Base-by-base conservation (phyloP, 768 basidiomycete species). In the Dendrothele bispora region DNA sequence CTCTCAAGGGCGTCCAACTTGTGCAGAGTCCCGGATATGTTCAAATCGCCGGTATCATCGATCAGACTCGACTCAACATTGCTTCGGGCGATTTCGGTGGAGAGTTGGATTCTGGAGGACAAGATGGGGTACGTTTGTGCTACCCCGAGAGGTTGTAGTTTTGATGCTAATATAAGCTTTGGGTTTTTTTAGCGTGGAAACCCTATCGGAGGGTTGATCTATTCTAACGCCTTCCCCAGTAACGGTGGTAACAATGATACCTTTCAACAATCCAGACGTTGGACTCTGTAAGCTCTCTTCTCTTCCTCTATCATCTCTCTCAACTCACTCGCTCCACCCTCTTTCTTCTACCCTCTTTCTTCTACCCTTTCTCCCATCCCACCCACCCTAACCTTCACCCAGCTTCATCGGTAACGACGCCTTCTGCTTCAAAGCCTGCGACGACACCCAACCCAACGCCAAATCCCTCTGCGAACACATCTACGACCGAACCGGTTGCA, bases 91-190 rank as follows among this genome's bases (percentile, higher is more conserved):
- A 88, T 56, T 73, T 52, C 26, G 87, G 88, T 55, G 87, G 87
- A 35, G 87, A 88, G 62, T 73, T 86, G 34, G 83, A 88, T 60
- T 77, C 83, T 18, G 80, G 83, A 52, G 86, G 84, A 41, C 79
- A 80, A 44, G 80, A 83, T 56, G 55, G 66, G 44, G n/a, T n/a
- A n/a, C n/a, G n/a, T n/a, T n/a, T n/a, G n/a, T n/a, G n/a, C n/a
- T n/a, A n/a, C n/a, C n/a, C n/a, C n/a, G n/a, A n/a, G n/a, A n/a
- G n/a, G n/a, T n/a, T n/a, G n/a, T n/a, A n/a, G n/a, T n/a, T n/a
- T n/a, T n/a, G n/a, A n/a, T n/a, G n/a, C n/a, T n/a, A n/a, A n/a
- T n/a, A n/a, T n/a, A n/a, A n/a, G n/a, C n/a, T n/a, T n/a, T n/a
- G n/a, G n/a, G n/a, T n/a, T n/a, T n/a, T n/a, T n/a, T n/a, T n/a